Conservation (phyloP, 305 asterid species). For the Salvia sclarea region DNA sequence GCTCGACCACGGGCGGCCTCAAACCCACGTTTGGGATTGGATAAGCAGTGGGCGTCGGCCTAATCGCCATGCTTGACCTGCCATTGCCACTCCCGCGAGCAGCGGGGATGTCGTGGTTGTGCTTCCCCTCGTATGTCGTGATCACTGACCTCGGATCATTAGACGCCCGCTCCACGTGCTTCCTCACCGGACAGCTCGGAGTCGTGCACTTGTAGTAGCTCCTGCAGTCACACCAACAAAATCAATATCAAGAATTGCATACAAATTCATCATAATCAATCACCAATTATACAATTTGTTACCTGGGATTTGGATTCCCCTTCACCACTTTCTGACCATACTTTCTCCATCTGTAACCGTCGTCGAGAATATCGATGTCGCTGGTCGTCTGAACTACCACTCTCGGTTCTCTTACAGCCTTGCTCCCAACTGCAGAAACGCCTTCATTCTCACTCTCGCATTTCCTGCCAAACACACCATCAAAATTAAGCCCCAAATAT, state of each 20-base stretch:
- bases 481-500: neutral
- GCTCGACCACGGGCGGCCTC: conserved; percentile 33
- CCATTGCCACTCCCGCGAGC: conserved; percentile 61
- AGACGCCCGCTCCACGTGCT: conserved; percentile 80
- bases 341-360: conserved; percentile 90
- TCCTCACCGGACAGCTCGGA: conserved; percentile 63
- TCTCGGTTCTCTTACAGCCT: conserved; percentile 78
- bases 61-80: conserved; percentile 34
- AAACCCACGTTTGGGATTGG: conserved; percentile 32
- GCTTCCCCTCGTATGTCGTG: conserved; percentile 85
- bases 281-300: neutral
- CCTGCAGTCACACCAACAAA: conserved; percentile 41
- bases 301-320: conserved; percentile 94
- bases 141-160: conserved; percentile 64
- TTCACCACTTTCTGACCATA: conserved; percentile 92
- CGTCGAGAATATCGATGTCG: conserved; percentile 83
- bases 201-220: conserved; percentile 89
- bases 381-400: conserved; percentile 86
- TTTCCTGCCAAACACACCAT: conserved; percentile 51
- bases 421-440: conserved; percentile 50
- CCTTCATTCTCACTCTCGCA: conserved; percentile 60
- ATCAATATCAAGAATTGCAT: neutral
- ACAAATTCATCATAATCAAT: neutral
- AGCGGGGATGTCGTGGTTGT: conserved; percentile 82
- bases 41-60: conserved; percentile 48